A percentile compares a stretch with the other conserved stretches of the same genome.
Conservation (phyloP, 495 filamentous ascomycete species). For the Xylaria bambusicola region DNA sequence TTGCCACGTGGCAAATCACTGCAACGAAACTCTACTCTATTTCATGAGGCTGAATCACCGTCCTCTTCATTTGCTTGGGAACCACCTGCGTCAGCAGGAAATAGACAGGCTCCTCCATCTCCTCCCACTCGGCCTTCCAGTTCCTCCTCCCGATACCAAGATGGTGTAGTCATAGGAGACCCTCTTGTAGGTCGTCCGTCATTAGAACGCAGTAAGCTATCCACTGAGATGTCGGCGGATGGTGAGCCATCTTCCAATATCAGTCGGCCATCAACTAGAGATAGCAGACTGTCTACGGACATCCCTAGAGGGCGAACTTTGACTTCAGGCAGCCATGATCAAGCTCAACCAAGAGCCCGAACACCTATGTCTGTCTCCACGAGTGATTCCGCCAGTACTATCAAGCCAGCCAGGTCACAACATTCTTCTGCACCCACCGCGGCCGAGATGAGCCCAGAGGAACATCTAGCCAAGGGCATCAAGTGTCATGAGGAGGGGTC, state of each 20-base stretch:
- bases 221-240: conserved; percentile 40
- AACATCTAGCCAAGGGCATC: conserved; percentile 86
- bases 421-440: conserved; percentile 49
- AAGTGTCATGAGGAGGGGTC: conserved; percentile 83
- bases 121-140: conserved; percentile 54
- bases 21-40: conserved; percentile 67
- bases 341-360: conserved; percentile 30
- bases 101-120: conserved; percentile 55
- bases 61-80: conserved; percentile 62
- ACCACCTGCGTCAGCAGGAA: conserved; percentile 53
- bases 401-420: conserved; percentile 58
- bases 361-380: conserved; percentile 57
- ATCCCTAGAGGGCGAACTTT: conserved; percentile 39
- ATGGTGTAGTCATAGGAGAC: conserved; percentile 39
- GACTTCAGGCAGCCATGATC: conserved; percentile 41
- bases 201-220: conserved; percentile 48
- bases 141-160: conserved; percentile 41
- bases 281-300: conserved; percentile 41
- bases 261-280: conserved; percentile 52
- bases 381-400: conserved; percentile 66
- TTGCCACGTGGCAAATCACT: conserved; percentile 79
- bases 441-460: conserved; percentile 69
- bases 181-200: conserved; percentile 42
- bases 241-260: conserved; percentile 41
- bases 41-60: conserved; percentile 62